Percentiles rank a stretch among this genome's conserved stretches.
Conservation (phyloP, 139 green algal genomes). For the Closterium sp. region DNA sequence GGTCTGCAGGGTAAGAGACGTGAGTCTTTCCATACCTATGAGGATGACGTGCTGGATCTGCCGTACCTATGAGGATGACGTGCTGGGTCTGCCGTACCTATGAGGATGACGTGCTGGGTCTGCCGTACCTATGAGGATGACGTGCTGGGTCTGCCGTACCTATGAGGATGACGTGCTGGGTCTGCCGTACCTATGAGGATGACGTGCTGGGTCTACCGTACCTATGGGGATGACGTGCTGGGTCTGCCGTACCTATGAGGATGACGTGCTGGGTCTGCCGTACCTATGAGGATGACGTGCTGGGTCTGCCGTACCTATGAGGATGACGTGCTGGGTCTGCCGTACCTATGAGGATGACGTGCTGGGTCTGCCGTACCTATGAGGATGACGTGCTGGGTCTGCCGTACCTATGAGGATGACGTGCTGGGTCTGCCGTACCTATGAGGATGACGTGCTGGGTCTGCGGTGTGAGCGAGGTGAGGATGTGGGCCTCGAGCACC, state of each 20-base stretch:
- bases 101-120: constrained; percentile 74
- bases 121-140: constrained; percentile 64
- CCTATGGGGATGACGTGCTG: no score
- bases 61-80: constrained; percentile 70
- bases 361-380: no score
- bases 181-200: constrained; percentile 63
- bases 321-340: no score
- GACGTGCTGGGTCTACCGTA: no score
- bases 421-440: constrained; percentile 17
- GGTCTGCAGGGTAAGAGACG: constrained; percentile 28
- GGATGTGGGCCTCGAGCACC: constrained; percentile 73
- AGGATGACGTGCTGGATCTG: no score
- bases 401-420: neutral
- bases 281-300: no score
- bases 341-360: no score
- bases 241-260: no score
- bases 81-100: constrained; percentile 63
- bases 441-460: constrained; percentile 79
- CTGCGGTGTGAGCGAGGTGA: constrained; percentile 59
- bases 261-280: constrained; percentile 70
- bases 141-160: constrained; percentile 59
- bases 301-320: constrained; percentile 58
- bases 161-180: no score
- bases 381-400: constrained; percentile 75
- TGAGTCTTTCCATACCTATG: no score